Percentiles rank a stretch among this genome's conserved stretches.
These are phyloP conservation scores for Zanthoxylum bungeanum DNA, from an alignment of 345 rosid genomes.

Conservation along the genomic window DNA sequence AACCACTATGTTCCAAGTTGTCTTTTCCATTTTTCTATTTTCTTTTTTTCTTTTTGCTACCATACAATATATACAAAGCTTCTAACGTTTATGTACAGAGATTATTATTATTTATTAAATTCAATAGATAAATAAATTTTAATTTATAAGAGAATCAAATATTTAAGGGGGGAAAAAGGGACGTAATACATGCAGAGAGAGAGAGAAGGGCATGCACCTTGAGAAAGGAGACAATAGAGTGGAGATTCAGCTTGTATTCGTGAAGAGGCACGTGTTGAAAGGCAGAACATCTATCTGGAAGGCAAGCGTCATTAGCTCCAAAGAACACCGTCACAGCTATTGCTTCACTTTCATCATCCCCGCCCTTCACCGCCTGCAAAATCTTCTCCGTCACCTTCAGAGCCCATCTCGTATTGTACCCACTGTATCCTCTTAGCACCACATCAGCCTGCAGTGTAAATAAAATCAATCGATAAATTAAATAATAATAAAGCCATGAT, in stretches of 20 bases:
- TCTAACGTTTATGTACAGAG: too few species aligned
- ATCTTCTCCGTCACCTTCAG: slow-evolving; percentile 54
- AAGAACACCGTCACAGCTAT: slow-evolving; percentile 77
- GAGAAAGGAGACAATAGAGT: slow-evolving; percentile 53
- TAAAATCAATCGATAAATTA: background rate
- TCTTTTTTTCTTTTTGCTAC: too few species aligned
- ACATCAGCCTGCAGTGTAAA: slow-evolving; percentile 46
- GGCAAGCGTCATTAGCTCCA: slow-evolving; percentile 92
- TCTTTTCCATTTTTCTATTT: too few species aligned
- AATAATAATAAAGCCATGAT: background rate
- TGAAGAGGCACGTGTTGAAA: slow-evolving; percentile 87
- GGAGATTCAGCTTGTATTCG: slow-evolving; percentile 71
- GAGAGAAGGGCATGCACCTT: slow-evolving; percentile 40
- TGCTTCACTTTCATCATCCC: slow-evolving; percentile 24
- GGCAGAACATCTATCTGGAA: slow-evolving; percentile 68
- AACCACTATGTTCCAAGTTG: background rate
- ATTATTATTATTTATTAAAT: too few species aligned
- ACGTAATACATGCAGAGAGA: background rate
- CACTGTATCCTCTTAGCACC: slow-evolving; percentile 75
- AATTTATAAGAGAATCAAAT: background rate
- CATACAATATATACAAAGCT: too few species aligned
- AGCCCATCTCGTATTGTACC: slow-evolving; percentile 90
- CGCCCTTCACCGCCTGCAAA: slow-evolving; percentile 39
- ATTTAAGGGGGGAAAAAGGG: too few species aligned
- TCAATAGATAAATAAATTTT: too few species aligned